phyloP scores from a whole-genome alignment of 2,329 filamentous ascomycete genomes.

The Colletotrichum sp. region DNA sequence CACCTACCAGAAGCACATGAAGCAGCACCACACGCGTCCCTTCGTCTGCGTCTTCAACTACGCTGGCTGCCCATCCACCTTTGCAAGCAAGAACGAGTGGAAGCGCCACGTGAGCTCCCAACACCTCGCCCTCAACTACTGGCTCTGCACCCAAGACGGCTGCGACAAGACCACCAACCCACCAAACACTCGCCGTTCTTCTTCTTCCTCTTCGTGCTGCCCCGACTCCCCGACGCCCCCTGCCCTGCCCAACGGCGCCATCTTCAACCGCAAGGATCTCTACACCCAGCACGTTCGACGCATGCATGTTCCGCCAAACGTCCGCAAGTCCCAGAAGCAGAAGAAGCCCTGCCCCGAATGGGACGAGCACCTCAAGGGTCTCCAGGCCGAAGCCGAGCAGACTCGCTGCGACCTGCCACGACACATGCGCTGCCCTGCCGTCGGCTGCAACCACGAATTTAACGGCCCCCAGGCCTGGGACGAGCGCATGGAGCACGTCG shows the following conservation, averaged over 20 bases:
- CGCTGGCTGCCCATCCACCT: slow-evolving; percentile 76
- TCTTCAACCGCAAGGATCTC: slow-evolving; percentile 91
- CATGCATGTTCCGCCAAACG: slow-evolving; percentile 71
- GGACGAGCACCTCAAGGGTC: slow-evolving; percentile 59
- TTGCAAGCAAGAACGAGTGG: slow-evolving; percentile 91
- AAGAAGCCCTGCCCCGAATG: slow-evolving; percentile 41
- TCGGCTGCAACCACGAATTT: slow-evolving; percentile 66
- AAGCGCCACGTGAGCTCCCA: slow-evolving; percentile 86
- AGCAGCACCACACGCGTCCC: slow-evolving; percentile 60
- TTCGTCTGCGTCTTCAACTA: slow-evolving; percentile 81
- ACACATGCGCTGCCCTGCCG: slow-evolving; percentile 65
- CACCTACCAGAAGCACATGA: slow-evolving; percentile 54
- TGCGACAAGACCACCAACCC: slow-evolving; percentile 45
- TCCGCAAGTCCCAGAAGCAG: slow-evolving; percentile 42
- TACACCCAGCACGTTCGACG: slow-evolving; percentile 88
- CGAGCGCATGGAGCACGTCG: slow-evolving; percentile 85
- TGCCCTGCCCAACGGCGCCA: slow-evolving; percentile 57
- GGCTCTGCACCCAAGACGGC: slow-evolving; percentile 73
- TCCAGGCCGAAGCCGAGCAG: slow-evolving; percentile 65
- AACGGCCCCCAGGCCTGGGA: slow-evolving; percentile 74
- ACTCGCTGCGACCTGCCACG: slow-evolving; percentile 67
- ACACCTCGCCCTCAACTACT: slow-evolving; percentile 78
- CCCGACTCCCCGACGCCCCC: neutral
- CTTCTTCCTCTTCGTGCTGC: neutral
- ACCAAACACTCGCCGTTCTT: slow-evolving; percentile 17